Conservation (phyloP, 306 rosid species). For the Mucuna pruriens region DNA sequence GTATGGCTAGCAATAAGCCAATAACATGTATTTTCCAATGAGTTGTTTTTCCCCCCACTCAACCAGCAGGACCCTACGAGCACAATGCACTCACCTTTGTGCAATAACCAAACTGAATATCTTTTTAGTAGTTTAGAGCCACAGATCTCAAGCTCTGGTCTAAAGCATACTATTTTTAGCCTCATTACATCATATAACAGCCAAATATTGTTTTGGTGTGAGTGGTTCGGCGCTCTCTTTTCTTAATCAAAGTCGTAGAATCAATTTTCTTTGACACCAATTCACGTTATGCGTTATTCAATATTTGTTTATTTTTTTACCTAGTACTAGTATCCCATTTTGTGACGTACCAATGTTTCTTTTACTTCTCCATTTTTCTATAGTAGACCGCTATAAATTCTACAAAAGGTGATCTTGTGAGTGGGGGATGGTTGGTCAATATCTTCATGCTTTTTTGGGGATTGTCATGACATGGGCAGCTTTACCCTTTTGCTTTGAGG, state of each 20-base stretch:
- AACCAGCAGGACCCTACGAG: slow-evolving; percentile 26
- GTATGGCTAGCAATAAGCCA: not conserved
- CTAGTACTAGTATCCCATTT: slow-evolving; percentile 28
- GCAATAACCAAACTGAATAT: not conserved
- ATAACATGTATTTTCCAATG: slow-evolving; percentile 2
- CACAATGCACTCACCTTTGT: slow-evolving; percentile 12
- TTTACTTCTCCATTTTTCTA: slow-evolving; percentile 7
- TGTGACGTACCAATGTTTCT: slow-evolving; percentile 37
- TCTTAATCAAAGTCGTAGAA: too few relatives aligned
- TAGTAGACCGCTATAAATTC: not conserved
- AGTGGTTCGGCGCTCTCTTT: too few relatives aligned
- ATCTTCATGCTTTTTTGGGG: slow-evolving; percentile 46
- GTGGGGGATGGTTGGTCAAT: slow-evolving; percentile 42
- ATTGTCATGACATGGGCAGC: slow-evolving; percentile 42
- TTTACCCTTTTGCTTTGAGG: slow-evolving; percentile 47
- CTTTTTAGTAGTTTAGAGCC: slow-evolving; percentile 20
- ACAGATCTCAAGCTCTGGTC: slow-evolving; percentile 12
- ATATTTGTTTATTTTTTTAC: not conserved
- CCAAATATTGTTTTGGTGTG: too few relatives aligned
- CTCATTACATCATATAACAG: not conserved
- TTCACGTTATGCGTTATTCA: slow-evolving; percentile 35
- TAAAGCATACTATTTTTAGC: slow-evolving; percentile 9
- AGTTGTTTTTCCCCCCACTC: not conserved
- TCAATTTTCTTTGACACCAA: too few relatives aligned
- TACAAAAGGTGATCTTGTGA: slow-evolving; percentile 2